Evolutionary conservation across 148 eudicot species (phyloP).

Genomic region (Mesembryanthemum crystallinum): DNA sequence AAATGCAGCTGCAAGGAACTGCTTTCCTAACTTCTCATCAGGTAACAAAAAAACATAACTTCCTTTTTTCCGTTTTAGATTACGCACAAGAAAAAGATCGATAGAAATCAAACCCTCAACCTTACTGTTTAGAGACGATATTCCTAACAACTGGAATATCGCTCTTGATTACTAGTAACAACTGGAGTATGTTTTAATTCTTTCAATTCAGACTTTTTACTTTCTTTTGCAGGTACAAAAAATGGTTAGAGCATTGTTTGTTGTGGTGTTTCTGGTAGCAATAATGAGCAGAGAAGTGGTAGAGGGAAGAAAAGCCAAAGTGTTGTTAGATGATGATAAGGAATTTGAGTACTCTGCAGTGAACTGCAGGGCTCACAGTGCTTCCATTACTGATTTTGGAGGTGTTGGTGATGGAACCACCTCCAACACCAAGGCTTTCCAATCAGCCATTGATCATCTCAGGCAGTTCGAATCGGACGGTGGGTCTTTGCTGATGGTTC

Average conservation of each 20-base stretch:
- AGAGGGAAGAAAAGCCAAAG: constrained; percentile 40
- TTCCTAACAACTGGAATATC: too few relatives aligned
- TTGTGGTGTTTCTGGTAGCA: background rate
- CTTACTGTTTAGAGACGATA: too few relatives aligned
- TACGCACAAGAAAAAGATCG: too few relatives aligned
- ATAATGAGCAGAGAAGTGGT: constrained; percentile 10
- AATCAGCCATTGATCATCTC: constrained; percentile 59
- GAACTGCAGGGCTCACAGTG: constrained; percentile 63
- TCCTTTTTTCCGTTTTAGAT: too few relatives aligned
- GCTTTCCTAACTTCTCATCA: too few relatives aligned
- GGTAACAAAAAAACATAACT: too few relatives aligned
- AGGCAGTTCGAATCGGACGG: constrained; percentile 58
- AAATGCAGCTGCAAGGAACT: constrained; percentile 14
- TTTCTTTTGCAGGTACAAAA: background rate
- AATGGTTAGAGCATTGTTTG: background rate
- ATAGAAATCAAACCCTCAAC: too few relatives aligned
- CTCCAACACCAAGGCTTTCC: constrained; percentile 72
- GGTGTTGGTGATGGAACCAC: constrained; percentile 85
- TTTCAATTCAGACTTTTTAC: background rate
- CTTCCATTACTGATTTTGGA: constrained; percentile 73
- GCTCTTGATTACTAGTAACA: too few relatives aligned
- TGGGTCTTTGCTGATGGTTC: constrained; percentile 73
- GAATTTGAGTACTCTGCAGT: constrained; percentile 47
- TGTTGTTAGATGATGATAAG: constrained; percentile 11
- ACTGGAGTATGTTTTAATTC: too few relatives aligned